These are phyloP conservation scores for Sphaerulina populicola DNA, from an alignment of 2,329 filamentous ascomycete species.

Conservation along the genomic window DNA sequence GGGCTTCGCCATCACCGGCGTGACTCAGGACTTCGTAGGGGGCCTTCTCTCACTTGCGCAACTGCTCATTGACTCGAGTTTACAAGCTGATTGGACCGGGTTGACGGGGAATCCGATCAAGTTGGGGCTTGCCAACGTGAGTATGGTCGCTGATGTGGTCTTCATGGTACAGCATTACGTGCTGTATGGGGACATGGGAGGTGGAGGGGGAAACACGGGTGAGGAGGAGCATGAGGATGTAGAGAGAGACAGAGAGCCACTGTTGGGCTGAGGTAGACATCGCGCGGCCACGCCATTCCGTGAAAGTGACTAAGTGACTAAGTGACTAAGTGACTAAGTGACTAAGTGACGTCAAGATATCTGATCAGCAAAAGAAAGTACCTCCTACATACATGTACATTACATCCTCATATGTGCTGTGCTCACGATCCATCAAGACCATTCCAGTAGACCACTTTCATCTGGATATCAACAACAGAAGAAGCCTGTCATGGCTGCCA, in stretches of 20 bases:
- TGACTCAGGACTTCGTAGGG: conserved; percentile 72
- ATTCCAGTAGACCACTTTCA: neutral
- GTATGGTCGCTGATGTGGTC: conserved; percentile 72
- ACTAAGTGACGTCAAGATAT: neutral
- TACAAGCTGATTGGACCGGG: conserved; percentile 81
- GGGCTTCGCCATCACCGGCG: conserved; percentile 62
- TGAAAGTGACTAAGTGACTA: neutral
- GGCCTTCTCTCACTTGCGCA: conserved; percentile 74
- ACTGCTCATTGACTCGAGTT: conserved; percentile 71
- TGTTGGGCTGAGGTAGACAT: too few relatives aligned
- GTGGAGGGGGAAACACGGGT: too few relatives aligned
- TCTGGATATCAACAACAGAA: neutral
- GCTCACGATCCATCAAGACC: neutral
- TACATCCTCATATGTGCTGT: neutral
- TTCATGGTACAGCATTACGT: conserved; percentile 62
- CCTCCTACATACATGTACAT: neutral
- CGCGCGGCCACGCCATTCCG: too few relatives aligned
- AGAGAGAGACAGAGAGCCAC: too few relatives aligned
- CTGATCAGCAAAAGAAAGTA: neutral
- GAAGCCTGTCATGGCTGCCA: conserved; percentile 3
- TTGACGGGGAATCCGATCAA: conserved; percentile 89
- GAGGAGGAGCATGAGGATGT: too few relatives aligned
- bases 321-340: neutral
- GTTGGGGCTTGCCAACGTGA: conserved; percentile 74
- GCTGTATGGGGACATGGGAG: neutral